Evolutionary conservation across 345 rosid species (phyloP).

Genomic region (Draba incana): DNA sequence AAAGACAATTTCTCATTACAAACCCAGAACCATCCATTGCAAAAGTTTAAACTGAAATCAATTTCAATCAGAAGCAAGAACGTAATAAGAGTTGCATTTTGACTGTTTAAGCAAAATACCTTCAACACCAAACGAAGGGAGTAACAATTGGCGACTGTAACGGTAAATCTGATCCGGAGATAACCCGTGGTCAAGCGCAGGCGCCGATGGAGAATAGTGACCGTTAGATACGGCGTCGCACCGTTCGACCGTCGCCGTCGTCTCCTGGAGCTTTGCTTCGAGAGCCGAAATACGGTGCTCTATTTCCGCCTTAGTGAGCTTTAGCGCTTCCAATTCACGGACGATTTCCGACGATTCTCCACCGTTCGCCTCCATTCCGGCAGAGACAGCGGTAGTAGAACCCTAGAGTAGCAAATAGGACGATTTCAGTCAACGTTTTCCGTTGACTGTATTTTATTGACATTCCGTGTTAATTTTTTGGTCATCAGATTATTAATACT

Average conservation of each 20-base stretch:
- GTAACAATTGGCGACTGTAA: slow-evolving; percentile 92
- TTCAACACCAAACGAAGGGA: slow-evolving; percentile 86
- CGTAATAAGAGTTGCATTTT: background rate
- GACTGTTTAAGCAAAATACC: slow-evolving; percentile 46
- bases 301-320: slow-evolving; percentile 53
- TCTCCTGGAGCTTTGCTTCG: slow-evolving; percentile 64
- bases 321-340: slow-evolving; percentile 54
- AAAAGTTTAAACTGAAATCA: background rate
- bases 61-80: background rate
- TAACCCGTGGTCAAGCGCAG: slow-evolving; percentile 52
- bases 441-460: slow-evolving; percentile 27
- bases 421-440: slow-evolving; percentile 22
- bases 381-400: slow-evolving; percentile 7
- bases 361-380: slow-evolving; percentile 48
- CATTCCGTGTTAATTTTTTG: no score
- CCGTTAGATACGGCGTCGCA: slow-evolving; percentile 44
- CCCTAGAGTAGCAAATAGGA: slow-evolving; percentile 30
- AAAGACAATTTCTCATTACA: background rate
- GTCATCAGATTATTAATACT: no score
- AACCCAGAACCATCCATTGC: background rate
- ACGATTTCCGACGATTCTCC: slow-evolving; percentile 38
- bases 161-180: slow-evolving; percentile 74
- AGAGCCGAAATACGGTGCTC: slow-evolving; percentile 68
- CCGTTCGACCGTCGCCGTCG: slow-evolving; percentile 19
- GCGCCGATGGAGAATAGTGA: slow-evolving; percentile 33